Conservation (phyloP, 78 protist genomes). For the Isochrysis galbana region DNA sequence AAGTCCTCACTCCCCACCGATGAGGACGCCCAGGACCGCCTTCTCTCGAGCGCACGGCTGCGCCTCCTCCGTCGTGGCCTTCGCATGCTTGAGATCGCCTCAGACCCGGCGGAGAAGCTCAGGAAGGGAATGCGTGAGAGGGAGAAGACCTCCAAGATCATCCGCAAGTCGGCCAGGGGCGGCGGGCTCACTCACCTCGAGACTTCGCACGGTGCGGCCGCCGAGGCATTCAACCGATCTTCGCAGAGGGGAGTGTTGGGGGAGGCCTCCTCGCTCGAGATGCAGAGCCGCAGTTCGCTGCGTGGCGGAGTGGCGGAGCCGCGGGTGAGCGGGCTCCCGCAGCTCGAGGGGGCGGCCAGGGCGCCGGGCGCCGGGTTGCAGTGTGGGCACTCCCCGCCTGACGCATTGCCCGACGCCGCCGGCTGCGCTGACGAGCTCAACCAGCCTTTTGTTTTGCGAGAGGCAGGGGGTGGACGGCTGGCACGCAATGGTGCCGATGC, state of each 20-base stretch:
- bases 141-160: not conserved
- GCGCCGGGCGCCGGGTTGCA: too few relatives aligned
- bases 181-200: not conserved
- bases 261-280: not conserved
- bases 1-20: too few relatives aligned
- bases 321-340: not conserved
- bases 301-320: not conserved
- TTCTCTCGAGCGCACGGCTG: not conserved
- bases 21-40: not conserved
- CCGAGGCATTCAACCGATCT: not conserved
- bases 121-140: not conserved
- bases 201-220: not conserved
- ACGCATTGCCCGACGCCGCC: not conserved
- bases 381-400: too few relatives aligned
- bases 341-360: too few relatives aligned
- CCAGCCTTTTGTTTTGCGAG: too few relatives aligned
- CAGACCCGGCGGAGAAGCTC: not conserved
- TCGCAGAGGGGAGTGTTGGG: not conserved
- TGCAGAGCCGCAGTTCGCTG: too few relatives aligned
- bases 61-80: not conserved
- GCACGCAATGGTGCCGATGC: too few relatives aligned
- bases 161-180: not conserved
- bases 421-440: not conserved
- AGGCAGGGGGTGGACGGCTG: too few relatives aligned
- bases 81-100: not conserved